Evolutionary conservation across 305 asterid genomes (phyloP).

Genomic region (Rubia peregrina): DNA sequence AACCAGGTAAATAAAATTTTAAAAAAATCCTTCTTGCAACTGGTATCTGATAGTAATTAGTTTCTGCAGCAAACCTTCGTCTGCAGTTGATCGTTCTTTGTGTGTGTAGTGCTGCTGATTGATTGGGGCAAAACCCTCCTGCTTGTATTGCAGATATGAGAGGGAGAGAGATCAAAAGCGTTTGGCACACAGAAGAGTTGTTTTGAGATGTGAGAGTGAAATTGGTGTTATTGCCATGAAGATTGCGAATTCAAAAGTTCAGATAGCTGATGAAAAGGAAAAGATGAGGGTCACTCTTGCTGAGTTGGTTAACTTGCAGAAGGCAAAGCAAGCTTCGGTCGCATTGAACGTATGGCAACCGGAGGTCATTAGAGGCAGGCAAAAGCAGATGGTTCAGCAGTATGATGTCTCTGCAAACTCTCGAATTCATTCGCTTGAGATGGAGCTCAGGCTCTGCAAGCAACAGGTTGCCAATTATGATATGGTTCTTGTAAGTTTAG

Average conservation of each 20-base stretch:
- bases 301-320: constrained; percentile 49
- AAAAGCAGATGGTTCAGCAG: constrained; percentile 63
- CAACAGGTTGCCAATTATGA: constrained; percentile 59
- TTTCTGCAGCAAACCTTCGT: too few species aligned
- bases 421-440: constrained; percentile 60
- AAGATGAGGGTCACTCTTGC: constrained; percentile 37
- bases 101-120: too few species aligned
- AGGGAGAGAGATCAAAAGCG: constrained; percentile 52
- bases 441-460: constrained; percentile 85
- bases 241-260: constrained; percentile 41
- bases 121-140: too few species aligned
- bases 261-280: constrained; percentile 40
- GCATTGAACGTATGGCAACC: constrained; percentile 94
- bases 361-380: constrained; percentile 61
- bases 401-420: constrained; percentile 48
- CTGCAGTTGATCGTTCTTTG: too few species aligned
- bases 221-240: constrained; percentile 43
- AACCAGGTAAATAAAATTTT: constrained; percentile 35
- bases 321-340: constrained; percentile 67
- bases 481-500: constrained; percentile 53
- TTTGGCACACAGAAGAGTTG: constrained; percentile 53
- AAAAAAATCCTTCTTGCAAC: too few species aligned
- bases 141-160: constrained; percentile 38
- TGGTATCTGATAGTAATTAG: too few species aligned
- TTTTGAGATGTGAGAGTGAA: constrained; percentile 70